phyloP scores from a whole-genome alignment of 495 filamentous ascomycete species.

The Aspergillus biplanus region DNA sequence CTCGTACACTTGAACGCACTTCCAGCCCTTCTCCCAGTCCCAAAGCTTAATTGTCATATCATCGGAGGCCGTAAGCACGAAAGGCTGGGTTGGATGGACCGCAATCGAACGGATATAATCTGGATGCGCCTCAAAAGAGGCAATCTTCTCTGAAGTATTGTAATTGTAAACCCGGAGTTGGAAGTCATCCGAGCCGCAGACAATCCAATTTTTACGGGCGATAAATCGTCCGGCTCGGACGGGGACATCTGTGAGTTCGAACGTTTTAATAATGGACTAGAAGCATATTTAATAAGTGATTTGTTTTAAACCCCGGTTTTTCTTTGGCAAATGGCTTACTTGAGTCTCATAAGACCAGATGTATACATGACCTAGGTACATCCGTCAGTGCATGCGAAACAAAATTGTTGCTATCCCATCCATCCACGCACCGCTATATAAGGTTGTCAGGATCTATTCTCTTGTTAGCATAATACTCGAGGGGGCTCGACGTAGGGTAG shows the following conservation, averaged over 20 bases:
- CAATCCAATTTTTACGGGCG: constrained; percentile 98
- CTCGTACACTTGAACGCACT: constrained; percentile 96
- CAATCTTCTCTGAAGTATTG: constrained; percentile 99
- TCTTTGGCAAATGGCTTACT: constrained; percentile 39
- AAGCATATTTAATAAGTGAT: constrained; percentile 15
- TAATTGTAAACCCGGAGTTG: constrained; percentile 96
- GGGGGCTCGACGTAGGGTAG: not conserved
- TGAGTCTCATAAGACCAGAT: constrained; percentile 99
- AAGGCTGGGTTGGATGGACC: constrained; percentile 95
- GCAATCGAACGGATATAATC: constrained; percentile 98
- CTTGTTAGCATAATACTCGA: constrained; percentile 31
- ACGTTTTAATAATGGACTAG: constrained; percentile 93
- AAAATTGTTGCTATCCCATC: constrained; percentile 12
- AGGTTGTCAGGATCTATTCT: constrained; percentile 79
- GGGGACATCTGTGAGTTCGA: constrained; percentile 98
- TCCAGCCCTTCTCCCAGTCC: constrained; percentile 99
- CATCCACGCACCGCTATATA: constrained; percentile 80
- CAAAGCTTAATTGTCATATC: constrained; percentile 99
- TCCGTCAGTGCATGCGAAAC: constrained; percentile 32
- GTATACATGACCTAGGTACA: constrained; percentile 81
- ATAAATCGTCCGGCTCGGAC: constrained; percentile 96
- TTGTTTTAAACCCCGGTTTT: not conserved
- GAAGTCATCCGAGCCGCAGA: constrained; percentile 98
- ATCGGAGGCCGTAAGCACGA: constrained; percentile 95
- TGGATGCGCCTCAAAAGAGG: constrained; percentile 96